phyloP scores from a whole-genome alignment of 2,329 filamentous ascomycete genomes.

The Orbilia oligospora region DNA sequence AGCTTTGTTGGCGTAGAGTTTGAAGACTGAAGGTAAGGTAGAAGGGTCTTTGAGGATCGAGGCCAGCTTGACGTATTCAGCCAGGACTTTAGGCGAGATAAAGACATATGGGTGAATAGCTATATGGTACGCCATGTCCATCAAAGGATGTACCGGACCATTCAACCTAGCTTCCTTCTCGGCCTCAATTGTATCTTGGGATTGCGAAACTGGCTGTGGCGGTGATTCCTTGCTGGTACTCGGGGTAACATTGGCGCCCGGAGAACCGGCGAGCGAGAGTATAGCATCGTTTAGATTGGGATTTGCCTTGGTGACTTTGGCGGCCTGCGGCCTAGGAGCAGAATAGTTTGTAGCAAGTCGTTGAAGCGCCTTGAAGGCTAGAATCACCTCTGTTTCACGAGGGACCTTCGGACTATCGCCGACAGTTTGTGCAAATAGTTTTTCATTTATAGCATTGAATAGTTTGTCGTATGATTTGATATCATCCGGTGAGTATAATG shows the following conservation, averaged over 20 bases:
- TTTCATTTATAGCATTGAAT: slow-evolving; percentile 56
- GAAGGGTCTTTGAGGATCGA: slow-evolving; percentile 79
- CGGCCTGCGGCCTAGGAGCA: slow-evolving; percentile 58
- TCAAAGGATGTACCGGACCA: slow-evolving; percentile 61
- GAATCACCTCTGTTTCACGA: slow-evolving; percentile 61
- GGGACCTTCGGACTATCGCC: slow-evolving; percentile 55
- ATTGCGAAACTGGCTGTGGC: slow-evolving; percentile 29
- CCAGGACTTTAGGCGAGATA: slow-evolving; percentile 80
- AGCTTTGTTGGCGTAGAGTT: slow-evolving; percentile 87
- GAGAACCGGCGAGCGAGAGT: slow-evolving; percentile 67
- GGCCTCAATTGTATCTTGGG: slow-evolving; percentile 65
- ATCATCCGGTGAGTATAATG: slow-evolving; percentile 46
- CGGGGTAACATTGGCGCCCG: slow-evolving; percentile 57
- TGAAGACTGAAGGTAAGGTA: slow-evolving; percentile 83
- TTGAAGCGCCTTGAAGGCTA: slow-evolving; percentile 62
- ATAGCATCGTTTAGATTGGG: slow-evolving; percentile 66
- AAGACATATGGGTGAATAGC: slow-evolving; percentile 82
- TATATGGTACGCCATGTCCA: slow-evolving; percentile 75
- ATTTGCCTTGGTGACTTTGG: slow-evolving; percentile 61
- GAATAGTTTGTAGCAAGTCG: slow-evolving; percentile 63
- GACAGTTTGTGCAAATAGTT: slow-evolving; percentile 49
- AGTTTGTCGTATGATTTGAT: slow-evolving; percentile 45
- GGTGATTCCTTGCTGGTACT: slow-evolving; percentile 20
- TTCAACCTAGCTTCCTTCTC: slow-evolving; percentile 62
- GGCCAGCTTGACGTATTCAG: slow-evolving; percentile 82